Evolutionary conservation across 225 moss, liverwort and hornwort species (phyloP), one percentile per base, ranked within the genome.

Genomic region (Neckera pumila): DNA sequence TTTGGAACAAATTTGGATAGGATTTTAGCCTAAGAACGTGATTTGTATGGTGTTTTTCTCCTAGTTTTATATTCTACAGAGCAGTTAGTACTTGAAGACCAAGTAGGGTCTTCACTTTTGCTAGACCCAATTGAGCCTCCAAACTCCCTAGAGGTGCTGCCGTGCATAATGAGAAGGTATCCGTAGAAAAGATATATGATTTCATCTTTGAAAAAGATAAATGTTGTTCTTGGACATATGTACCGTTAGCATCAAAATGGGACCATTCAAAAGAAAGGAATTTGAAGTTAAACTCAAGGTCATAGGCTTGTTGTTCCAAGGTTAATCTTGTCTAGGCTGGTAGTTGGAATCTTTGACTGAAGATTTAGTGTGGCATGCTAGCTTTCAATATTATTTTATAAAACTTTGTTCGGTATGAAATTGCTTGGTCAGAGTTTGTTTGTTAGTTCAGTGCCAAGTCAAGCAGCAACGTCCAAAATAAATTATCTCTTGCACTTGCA

Each of bases 61-160:
- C 7, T 67, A 36, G 6, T 67, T 67, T 20, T 21, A n/a, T 67
- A 67, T 21, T 36, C 66, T 21, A n/a, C n/a, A n/a, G 11, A n/a
- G 19, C 34, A 18, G 34, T 64, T 64, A 8, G 30, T 4, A 63
- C 18, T 21, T 21, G 7, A 2, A 67, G 7, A 14, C 8, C 1
- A 0, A 70, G 70, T 70, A 14, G 13, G 17, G 1, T 40, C 23
- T 70, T 7, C 2, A 38, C 7, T 70, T 49, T 49, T 49, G 49
- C 49, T 13, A 49, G 13, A 49, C 13, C 49, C 49, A 49, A 49
- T 49, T 49, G 6, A 53, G 16, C 16, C 16, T 53, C 6, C 1
- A 47, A 30, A 45, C 4, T 45, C 16, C 11, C 18, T 0, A 0
- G 2, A 73, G 17, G 1, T 27, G 6, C 0, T 72, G 0, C 28